These are phyloP conservation scores for Vitis vinifera DNA, from an alignment of 164 flowering plant genomes.

Conservation along the genomic window ASM3070453v1 NC_081810.1:9074001-9074500, in stretches of 20 bases:
- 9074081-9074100: too few relatives aligned
- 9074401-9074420: not conserved
- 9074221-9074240: slow-evolving; percentile 68
- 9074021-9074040: too few relatives aligned
- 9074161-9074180: slow-evolving; percentile 86
- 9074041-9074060: too few relatives aligned
- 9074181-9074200: slow-evolving; percentile 78
- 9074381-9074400: not conserved
- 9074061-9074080: too few relatives aligned
- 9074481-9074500: too few relatives aligned
- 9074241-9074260: not conserved
- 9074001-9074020: too few relatives aligned
- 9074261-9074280: slow-evolving; percentile 68
- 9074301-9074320: not conserved
- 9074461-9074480: too few relatives aligned
- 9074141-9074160: slow-evolving; percentile 68
- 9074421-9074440: not conserved
- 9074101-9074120: too few relatives aligned
- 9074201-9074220: slow-evolving; percentile 64
- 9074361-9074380: not conserved
- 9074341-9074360: not conserved
- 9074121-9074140: not conserved
- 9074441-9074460: too few relatives aligned
- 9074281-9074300: slow-evolving; percentile 63
- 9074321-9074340: slow-evolving; percentile 1